These are phyloP conservation scores for Xylaria sp. DNA, from an alignment of 2,329 filamentous ascomycete species.

Conservation along the genomic window DNA sequence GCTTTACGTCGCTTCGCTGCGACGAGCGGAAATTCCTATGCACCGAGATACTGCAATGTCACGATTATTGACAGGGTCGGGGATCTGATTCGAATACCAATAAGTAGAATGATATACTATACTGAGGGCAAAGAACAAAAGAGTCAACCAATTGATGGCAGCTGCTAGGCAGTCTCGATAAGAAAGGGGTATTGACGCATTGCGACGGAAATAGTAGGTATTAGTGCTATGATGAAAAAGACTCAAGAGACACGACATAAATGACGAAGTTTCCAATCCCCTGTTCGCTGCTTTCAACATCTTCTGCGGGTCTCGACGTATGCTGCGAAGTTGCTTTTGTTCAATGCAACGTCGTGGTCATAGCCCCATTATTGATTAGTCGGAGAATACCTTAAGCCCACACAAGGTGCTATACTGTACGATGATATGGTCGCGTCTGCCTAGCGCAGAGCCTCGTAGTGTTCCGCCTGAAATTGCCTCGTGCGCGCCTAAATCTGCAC, in stretches of 20 bases:
- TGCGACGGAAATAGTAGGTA: neutral
- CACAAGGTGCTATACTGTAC: neutral
- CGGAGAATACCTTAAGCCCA: constrained; percentile 1
- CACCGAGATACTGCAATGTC: neutral
- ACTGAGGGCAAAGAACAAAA: neutral
- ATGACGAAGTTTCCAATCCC: constrained; percentile 7
- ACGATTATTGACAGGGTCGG: too few relatives aligned
- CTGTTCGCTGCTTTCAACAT: neutral
- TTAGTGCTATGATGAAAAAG: constrained; percentile 8
- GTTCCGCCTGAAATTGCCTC: constrained; percentile 32
- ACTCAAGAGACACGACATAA: constrained; percentile 6
- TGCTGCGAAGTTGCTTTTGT: constrained; percentile 15
- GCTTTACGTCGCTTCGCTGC: constrained; percentile 6
- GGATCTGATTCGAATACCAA: neutral
- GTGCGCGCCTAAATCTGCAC: constrained; percentile 18
- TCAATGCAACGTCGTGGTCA: constrained; percentile 6
- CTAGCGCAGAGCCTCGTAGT: constrained; percentile 30
- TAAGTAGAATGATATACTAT: constrained; percentile 1
- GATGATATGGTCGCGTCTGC: constrained; percentile 30
- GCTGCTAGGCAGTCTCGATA: neutral
- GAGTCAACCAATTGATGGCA: neutral
- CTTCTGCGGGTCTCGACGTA: constrained; percentile 7
- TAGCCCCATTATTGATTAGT: constrained; percentile 13
- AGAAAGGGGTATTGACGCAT: neutral
- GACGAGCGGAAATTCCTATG: neutral